Base-by-base conservation (phyloP, 345 rosid species). In the Viola odorata region DNA sequence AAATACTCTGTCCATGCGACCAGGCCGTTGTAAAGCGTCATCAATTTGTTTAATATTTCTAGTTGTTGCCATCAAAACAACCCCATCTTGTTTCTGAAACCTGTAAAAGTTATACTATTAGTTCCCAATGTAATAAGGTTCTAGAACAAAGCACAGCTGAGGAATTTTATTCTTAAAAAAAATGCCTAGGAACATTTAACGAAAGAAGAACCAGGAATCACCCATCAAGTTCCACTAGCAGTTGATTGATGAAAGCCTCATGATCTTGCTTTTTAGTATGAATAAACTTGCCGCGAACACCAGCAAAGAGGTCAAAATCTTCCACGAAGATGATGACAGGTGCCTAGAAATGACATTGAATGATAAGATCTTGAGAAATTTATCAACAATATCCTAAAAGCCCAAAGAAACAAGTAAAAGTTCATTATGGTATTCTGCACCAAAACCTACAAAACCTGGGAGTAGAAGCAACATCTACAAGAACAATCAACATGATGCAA, bases 221-320 rank as follows among this genome's bases (percentile, higher is more conserved):
- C 97, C 98, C 98, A 60, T 91, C 98, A 75, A 91, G 96, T 80
- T 91, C 98, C 81, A 91, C 98, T 52, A 91, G 91, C 63, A 91
- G 98, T 75, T 91, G 98, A 73, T 91, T 91, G 62, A 91, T 91
- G 73, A 91, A 88, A 78, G 98, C 83, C 80, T 91, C 98, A 60
- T 91, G 98, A 69, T 91, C 98, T 73, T 91, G 98, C 72, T 86
- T 79, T 72, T 88, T 82, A 37, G 98, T 91, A 70, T 91, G 98
- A 63, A 86, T 76, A 65, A 79, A 82, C 73, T 86, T 85, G 70
- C 98, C 98, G 63, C 98, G 98, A 15, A 91, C 98, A 73, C 98
- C 98, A 66, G 96, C 96, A 69, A 91, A 91, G 69, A 88, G 95
- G 69, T 91, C 98, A 77, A 91, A 91, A 77, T 91, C 96, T 85